Base-by-base conservation (phyloP, 1,284 basidiomycete species). In the Puccinia novopanici region DNA sequence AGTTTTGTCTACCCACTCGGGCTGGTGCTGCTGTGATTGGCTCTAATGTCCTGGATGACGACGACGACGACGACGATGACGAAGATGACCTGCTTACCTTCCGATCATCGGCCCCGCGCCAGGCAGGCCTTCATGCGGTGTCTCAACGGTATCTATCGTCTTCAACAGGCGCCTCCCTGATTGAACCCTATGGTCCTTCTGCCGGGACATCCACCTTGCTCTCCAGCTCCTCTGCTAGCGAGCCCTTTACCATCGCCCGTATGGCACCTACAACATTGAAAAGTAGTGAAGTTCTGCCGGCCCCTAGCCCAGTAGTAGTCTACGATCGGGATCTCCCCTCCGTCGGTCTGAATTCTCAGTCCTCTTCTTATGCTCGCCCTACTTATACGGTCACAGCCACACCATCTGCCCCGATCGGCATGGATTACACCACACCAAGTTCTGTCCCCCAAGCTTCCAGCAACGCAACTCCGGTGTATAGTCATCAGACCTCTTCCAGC, bases 221-320 rank as follows among this genome's bases (percentile, higher is more conserved):
- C 48, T 81, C 83, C 34, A 84, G 85, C 24, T 84, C 83, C 42
- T 83, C 84, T 68, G 85, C 85, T 4, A 85, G 83, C 15, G 90
- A 91, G 63, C 89, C 91, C 80, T 89, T 93, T 82, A 96, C 94
- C 6, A 99, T 98, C 82, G 95, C 94, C 17, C 92, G 94, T 67
- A 95, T 99, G 82, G 92, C 95, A 0, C 96, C 96, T 0, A 95
- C 96, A 0, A 89, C 93, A 65, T 89, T 99, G 83, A 99, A 98
- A 88, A 93, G 92, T 3, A 85, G 86, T 65, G 87, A 88, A 27
- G 80, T 84, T 9, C 85, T 87, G 82, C 86, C 87, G 3, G 84
- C 87, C 13, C 86, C 87, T 2, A 85, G 84, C n/a, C 87, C 89
- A 3, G 87, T 87, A 24, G 88, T 93, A 82, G 91, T 93, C 3